These are phyloP conservation scores for Ascochyta pisi DNA, from an alignment of 2,329 filamentous ascomycete species.

Conservation along the genomic window DNA sequence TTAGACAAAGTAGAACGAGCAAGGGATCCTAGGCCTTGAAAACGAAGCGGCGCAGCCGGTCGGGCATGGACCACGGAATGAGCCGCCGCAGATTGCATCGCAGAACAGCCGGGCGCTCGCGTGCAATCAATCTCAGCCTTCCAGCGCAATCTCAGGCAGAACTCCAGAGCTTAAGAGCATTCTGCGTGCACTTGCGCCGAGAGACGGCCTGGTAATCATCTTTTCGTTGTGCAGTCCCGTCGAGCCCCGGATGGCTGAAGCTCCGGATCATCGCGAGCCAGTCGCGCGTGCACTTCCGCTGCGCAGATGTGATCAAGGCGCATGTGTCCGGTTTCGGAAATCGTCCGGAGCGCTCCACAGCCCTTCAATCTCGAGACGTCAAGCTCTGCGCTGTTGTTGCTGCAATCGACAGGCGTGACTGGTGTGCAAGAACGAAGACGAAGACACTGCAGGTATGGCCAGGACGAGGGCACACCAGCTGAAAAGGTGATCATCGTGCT, in stretches of 20 bases:
- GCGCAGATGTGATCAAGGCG: slow-evolving; percentile 6
- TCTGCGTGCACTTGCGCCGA: slow-evolving; percentile 1
- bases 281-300: not conserved
- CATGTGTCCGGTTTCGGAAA: slow-evolving; percentile 10
- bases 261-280: slow-evolving; percentile 2
- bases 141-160: slow-evolving; percentile 7
- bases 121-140: slow-evolving; percentile 11
- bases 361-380: slow-evolving; percentile 3
- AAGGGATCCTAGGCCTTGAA: slow-evolving; percentile 12
- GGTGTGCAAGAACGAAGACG: not conserved
- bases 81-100: slow-evolving; percentile 8
- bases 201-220: not conserved
- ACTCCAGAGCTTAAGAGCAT: slow-evolving; percentile 3
- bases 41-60: slow-evolving; percentile 8
- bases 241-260: not conserved
- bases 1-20: slow-evolving; percentile 17
- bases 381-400: not conserved
- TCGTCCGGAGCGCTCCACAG: not conserved
- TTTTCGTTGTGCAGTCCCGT: slow-evolving; percentile 1
- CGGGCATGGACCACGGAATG: slow-evolving; percentile 11
- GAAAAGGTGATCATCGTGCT: not conserved
- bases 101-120: slow-evolving; percentile 9
- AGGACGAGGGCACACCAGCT: not conserved
- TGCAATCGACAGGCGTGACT: not conserved
- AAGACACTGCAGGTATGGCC: not conserved